phyloP scores from a whole-genome alignment of 2,329 filamentous ascomycete species.

The Zymoseptoria brevis region DNA sequence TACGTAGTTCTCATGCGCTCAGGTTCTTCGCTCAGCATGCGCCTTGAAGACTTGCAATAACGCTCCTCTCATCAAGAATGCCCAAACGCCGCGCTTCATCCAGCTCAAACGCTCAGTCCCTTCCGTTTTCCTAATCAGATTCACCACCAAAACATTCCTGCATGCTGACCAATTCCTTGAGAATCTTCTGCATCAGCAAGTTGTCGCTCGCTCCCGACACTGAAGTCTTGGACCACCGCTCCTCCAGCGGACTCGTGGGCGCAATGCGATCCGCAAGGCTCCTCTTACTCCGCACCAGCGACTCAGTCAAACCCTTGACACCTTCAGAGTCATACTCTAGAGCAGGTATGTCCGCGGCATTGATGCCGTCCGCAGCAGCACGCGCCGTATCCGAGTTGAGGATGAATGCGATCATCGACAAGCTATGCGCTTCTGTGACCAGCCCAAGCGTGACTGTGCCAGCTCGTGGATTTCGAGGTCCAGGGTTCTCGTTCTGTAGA shows the following conservation, averaged over 20 bases:
- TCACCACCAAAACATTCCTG: conserved; percentile 33
- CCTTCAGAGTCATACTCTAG: conserved; percentile 66
- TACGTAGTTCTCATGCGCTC: background rate
- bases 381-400: conserved; percentile 56
- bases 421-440: conserved; percentile 68
- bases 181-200: conserved; percentile 66
- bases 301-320: conserved; percentile 75
- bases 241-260: conserved; percentile 64
- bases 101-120: background rate
- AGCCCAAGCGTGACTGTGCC: conserved; percentile 64
- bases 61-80: background rate
- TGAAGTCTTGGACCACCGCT: conserved; percentile 46
- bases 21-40: background rate
- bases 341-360: conserved; percentile 56
- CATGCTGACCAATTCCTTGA: conserved; percentile 57
- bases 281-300: conserved; percentile 57
- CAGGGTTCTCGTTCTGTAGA: conserved; percentile 53
- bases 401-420: conserved; percentile 67
- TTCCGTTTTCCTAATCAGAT: background rate
- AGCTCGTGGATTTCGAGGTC: conserved; percentile 35
- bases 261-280: conserved; percentile 65
- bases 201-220: conserved; percentile 42
- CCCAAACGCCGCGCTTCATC: background rate
- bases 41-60: background rate
- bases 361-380: conserved; percentile 55